A percentile compares a stretch with the other conserved stretches of the same genome.
These are phyloP conservation scores for Calonectria naviculata DNA, from an alignment of 2,329 filamentous ascomycete genomes.

Conservation along the genomic window DNA sequence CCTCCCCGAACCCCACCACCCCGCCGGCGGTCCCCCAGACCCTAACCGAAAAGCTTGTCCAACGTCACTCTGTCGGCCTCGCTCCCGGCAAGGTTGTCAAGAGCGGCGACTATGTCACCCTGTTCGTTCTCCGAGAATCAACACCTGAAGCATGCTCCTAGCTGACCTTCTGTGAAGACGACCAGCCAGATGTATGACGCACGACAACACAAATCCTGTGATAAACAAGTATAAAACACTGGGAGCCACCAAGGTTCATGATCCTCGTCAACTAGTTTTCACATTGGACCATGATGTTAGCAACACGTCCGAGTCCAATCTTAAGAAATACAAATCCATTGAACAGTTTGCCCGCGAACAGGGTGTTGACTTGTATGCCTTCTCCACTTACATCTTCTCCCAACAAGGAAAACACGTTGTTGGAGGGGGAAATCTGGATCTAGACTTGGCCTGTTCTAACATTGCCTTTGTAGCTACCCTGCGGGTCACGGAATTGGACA, in stretches of 20 bases:
- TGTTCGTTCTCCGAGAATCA: slow-evolving; percentile 50
- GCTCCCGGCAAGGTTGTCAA: slow-evolving; percentile 79
- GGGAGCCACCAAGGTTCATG: slow-evolving; percentile 77
- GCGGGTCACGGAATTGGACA: slow-evolving; percentile 88
- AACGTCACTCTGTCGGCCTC: slow-evolving; percentile 82
- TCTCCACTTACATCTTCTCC: neutral
- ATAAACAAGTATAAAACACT: slow-evolving; percentile 82
- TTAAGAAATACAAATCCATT: slow-evolving; percentile 86
- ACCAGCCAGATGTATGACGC: slow-evolving; percentile 74
- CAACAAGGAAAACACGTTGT: neutral
- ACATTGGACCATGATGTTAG: slow-evolving; percentile 91
- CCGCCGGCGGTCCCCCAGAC: slow-evolving; percentile 72
- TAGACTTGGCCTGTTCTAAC: neutral
- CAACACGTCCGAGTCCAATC: slow-evolving; percentile 80
- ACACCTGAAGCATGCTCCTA: neutral
- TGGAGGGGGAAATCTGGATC: neutral
- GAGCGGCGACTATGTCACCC: slow-evolving; percentile 85
- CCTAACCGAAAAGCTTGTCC: slow-evolving; percentile 92
- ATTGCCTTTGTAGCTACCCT: slow-evolving; percentile 60
- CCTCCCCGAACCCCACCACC: slow-evolving; percentile 60
- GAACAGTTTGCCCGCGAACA: slow-evolving; percentile 84
- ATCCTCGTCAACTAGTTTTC: slow-evolving; percentile 81
- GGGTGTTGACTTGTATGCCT: slow-evolving; percentile 71
- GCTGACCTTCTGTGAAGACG: neutral
- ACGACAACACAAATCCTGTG: slow-evolving; percentile 86